phyloP scores from a whole-genome alignment of 164 flowering plant species.

The Vitis cinerea region DNA sequence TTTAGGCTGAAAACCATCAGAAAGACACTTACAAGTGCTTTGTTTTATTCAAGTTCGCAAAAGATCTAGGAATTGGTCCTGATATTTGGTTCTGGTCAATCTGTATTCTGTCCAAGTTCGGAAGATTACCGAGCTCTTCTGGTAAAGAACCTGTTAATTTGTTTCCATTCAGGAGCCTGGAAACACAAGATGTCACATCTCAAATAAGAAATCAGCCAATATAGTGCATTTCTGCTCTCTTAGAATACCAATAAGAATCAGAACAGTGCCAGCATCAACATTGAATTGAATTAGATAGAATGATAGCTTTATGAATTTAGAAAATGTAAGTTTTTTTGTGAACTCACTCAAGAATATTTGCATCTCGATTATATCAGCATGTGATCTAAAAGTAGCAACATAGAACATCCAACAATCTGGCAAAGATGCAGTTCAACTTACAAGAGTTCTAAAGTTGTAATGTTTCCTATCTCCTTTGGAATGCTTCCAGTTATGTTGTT shows the following conservation, averaged over 20 bases:
- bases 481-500: slow-evolving; percentile 76
- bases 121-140: slow-evolving; percentile 74
- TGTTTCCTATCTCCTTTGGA: slow-evolving; percentile 87
- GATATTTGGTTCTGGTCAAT: slow-evolving; percentile 80
- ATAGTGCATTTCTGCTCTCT: not conserved
- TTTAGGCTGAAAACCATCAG: slow-evolving; percentile 1
- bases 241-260: not conserved
- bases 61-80: slow-evolving; percentile 71
- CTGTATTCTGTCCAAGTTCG: slow-evolving; percentile 66
- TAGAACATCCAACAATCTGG: not conserved
- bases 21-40: slow-evolving; percentile 60
- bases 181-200: slow-evolving; percentile 4
- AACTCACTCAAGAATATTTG: not conserved
- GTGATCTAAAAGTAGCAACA: not conserved
- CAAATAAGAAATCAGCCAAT: slow-evolving; percentile 1
- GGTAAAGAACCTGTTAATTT: slow-evolving; percentile 71
- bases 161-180: slow-evolving; percentile 84
- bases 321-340: no score
- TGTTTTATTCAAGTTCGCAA: slow-evolving; percentile 58
- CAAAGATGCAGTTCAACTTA: slow-evolving; percentile 40
- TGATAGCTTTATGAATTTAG: not conserved
- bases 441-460: slow-evolving; percentile 68
- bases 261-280: not conserved
- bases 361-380: not conserved
- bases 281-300: not conserved